Evolutionary conservation across 129 eudicot genomes (phyloP), one percentile per base, ranked within the genome.

Genomic region (Kitagawia praeruptora): DNA sequence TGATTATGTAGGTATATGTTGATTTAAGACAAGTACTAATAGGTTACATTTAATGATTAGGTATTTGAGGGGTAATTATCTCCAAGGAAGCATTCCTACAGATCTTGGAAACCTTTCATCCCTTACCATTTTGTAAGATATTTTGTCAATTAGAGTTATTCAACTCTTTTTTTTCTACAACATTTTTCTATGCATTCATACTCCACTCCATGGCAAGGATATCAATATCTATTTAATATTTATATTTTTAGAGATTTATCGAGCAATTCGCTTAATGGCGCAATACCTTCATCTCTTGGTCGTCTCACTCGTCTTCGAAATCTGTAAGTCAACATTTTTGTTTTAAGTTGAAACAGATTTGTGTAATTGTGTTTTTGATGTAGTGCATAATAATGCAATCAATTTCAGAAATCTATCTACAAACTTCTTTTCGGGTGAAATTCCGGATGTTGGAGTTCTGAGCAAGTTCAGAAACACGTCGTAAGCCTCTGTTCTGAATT

Each of bases 231-330:
- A 48, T 41, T n/a, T 9, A 5, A 4, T 16, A n/a, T 45, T 4
- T 34, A 34, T 34, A 23, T n/a, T 23, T 42, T 80, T 74, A 95
- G 97, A 71, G 98, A 95, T 84, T 85, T 95, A 78, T 92, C 98
- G 23, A 90, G 97, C 87, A 95, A 95, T 80, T 87, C 94, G 44
- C 88, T 95, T 77, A 88, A 83, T 69, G 97, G 98, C 72, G 96
- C 96, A 8, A 92, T 95, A 80, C 98, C 98, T 81, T 89, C 98
- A 37, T 95, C 98, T 38, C 92, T 95, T 66, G 96, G 97, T 9
- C 98, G 89, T 78, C 92, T 95, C 63, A 86, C 85, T 42, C 93
- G 84, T 54, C 96, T 95, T 77, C 86, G 88, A 19, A 83, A 84
- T 87, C 51, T 95, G 98, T 95, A 84, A 83, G 97, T 90, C 37